Percentiles rank a stretch among this genome's conserved stretches.
phyloP scores from a whole-genome alignment of 169 alveolate genomes.

The Cryptosporidium muris region DNA sequence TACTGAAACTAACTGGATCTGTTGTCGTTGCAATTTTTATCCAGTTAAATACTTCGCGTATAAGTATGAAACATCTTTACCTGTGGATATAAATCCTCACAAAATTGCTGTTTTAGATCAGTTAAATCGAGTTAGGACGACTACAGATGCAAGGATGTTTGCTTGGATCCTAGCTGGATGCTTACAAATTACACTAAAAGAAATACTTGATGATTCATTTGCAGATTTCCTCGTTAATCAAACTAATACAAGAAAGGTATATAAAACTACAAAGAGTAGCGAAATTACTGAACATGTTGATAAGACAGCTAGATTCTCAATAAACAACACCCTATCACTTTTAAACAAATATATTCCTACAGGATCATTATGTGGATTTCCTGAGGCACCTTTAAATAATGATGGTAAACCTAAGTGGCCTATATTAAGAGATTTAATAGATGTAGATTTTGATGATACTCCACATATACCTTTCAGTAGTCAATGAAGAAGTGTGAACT shows the following conservation, averaged over 20 bases:
- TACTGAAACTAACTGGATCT: conserved; percentile 64
- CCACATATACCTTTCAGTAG: no score
- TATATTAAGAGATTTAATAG: conserved; percentile 34
- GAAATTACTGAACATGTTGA: conserved; percentile 1
- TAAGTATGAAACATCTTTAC: conserved; percentile 32
- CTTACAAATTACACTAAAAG: conserved; percentile 51
- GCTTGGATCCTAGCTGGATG: conserved; percentile 70
- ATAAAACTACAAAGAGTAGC: neutral
- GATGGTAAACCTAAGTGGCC: conserved; percentile 48
- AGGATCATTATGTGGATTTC: conserved; percentile 51
- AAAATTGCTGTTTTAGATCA: conserved; percentile 42
- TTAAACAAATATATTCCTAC: conserved; percentile 16
- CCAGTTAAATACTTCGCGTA: conserved; percentile 43
- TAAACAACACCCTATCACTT: no score
- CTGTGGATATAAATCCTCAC: conserved; percentile 51
- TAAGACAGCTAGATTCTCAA: no score
- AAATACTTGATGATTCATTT: conserved; percentile 37
- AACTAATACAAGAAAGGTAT: conserved; percentile 13
- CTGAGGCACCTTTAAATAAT: conserved; percentile 50
- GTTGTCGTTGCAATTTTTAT: conserved; percentile 27
- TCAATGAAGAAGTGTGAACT: no score
- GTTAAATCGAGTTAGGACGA: conserved; percentile 55
- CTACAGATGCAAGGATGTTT: conserved; percentile 55
- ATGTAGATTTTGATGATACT: neutral
- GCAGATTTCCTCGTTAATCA: no score